Evolutionary conservation across 2,329 filamentous ascomycete species (phyloP), one percentile per base, ranked within the genome.

Genomic region (Ascochyta rabiei): DNA sequence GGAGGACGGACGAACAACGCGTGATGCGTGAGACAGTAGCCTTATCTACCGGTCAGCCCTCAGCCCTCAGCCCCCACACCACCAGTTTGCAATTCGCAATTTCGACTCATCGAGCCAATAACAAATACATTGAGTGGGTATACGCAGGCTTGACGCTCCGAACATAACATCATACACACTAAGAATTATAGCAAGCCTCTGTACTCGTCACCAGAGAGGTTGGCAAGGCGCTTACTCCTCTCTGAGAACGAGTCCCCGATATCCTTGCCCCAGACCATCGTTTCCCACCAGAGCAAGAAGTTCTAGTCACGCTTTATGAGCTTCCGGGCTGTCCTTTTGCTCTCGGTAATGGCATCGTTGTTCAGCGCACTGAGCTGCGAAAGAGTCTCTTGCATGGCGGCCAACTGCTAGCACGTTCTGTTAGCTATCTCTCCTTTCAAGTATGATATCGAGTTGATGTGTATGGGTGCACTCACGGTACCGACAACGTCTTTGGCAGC

Each of bases 301-400:
- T 54, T 47, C 66, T 69, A 69, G 12, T 70, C 64, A 21, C 69
- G 66, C 33, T 72, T 64, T 3, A 59, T 67, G 8, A 75, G 67
- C 41, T 59, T 64, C 35, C 67, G 60, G 2, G 71, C 71, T 0
- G 71, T 71, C 28, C 67, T 56, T 15, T 71, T 69, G 54, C 69
- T 73, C 48, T 75, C 72, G 2, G 57, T 59, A 44, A 75, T 70
- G 1, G 64, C 66, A 7, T 73, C 71, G 23, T 74, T 67, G 43
- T 75, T 75, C 6, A 75, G 60, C 21, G 73, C 71, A 24, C 56
- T 64, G 6, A 75, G 68, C 51, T 75, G 72, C 6, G 62, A 66
- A 3, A 75, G 50, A 5, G 72, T 71, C 56, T 70, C 67, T 54
- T 73, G 69, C 72, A 75, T 75, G 40, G 69, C 70, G 49, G 72